Percentiles rank a stretch among this genome's conserved stretches.
phyloP scores from a whole-genome alignment of 139 green algal species.

The Chlamydomonas sp. region DNA sequence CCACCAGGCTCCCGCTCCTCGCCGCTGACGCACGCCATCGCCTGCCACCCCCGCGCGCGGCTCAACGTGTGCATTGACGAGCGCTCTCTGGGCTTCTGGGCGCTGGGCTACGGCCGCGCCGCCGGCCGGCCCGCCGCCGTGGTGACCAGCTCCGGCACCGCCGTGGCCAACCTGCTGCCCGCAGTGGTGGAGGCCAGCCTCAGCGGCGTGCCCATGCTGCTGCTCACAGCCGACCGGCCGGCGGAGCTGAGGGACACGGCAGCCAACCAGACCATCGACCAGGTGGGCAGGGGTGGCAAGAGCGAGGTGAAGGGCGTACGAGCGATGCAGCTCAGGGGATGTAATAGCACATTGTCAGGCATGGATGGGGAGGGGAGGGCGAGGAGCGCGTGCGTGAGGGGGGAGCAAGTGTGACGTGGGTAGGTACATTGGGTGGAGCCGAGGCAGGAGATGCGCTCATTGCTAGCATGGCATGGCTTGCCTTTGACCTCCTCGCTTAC shows the following conservation, averaged over 20 bases:
- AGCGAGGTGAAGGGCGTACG: not conserved
- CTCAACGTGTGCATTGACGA: conserved; percentile 95
- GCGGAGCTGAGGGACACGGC: conserved; percentile 91
- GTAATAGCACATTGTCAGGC: not conserved
- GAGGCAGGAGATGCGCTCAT: not conserved
- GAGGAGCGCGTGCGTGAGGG: not conserved
- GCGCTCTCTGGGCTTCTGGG: conserved; percentile 96
- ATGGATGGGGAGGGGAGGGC: not conserved
- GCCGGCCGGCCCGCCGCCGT: conserved; percentile 53
- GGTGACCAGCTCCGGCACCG: conserved; percentile 89
- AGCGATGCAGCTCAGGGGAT: not conserved
- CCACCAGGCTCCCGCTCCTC: conserved; percentile 88
- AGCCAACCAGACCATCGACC: conserved; percentile 97
- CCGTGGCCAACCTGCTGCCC: conserved; percentile 97
- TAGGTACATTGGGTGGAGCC: not conserved
- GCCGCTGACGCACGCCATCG: conserved; percentile 87
- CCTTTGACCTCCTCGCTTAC: too few species aligned
- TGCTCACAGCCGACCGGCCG: conserved; percentile 95
- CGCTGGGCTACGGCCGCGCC: conserved; percentile 81
- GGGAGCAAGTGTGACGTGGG: not conserved
- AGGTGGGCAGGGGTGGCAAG: conserved; percentile 56
- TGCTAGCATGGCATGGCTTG: too few species aligned
- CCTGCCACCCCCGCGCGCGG: conserved; percentile 79
- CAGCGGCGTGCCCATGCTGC: conserved; percentile 85
- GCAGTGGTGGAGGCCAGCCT: conserved; percentile 92